phyloP scores from a whole-genome alignment of 495 filamentous ascomycete genomes.

The Hyaloscypha bicolor region DNA sequence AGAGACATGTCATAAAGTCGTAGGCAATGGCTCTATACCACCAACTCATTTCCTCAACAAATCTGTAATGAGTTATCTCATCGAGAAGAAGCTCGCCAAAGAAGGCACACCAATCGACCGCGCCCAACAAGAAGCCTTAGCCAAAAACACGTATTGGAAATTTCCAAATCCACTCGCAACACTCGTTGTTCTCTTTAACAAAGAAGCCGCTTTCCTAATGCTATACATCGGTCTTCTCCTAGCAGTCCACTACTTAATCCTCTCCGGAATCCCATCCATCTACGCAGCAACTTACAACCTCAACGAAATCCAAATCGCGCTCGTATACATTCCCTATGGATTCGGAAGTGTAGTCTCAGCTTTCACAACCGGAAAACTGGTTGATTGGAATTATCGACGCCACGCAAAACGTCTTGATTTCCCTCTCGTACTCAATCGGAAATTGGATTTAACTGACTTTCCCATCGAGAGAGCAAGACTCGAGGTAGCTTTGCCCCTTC shows the following conservation, averaged over 20 bases:
- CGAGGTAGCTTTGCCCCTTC: conserved; percentile 36
- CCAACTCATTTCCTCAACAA: too few relatives aligned
- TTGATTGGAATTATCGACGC: conserved; percentile 57
- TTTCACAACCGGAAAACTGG: conserved; percentile 53
- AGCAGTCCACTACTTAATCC: conserved; percentile 62
- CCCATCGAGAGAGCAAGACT: conserved; percentile 67
- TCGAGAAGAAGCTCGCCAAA: too few relatives aligned
- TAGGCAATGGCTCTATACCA: too few relatives aligned
- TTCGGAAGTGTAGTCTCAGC: conserved; percentile 64
- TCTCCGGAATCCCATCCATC: conserved; percentile 47
- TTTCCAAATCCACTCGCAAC: too few relatives aligned
- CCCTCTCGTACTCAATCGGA: conserved; percentile 45
- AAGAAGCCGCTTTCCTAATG: conserved; percentile 61
- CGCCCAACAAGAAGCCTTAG: too few relatives aligned
- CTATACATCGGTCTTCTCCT: conserved; percentile 57
- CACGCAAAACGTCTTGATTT: conserved; percentile 45
- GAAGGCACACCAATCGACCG: too few relatives aligned
- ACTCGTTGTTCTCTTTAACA: conserved; percentile 53
- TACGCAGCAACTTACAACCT: conserved; percentile 59
- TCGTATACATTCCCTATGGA: conserved; percentile 59
- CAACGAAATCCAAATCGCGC: conserved; percentile 58
- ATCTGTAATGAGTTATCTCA: too few relatives aligned
- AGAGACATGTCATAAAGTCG: too few relatives aligned
- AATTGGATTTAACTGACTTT: conserved; percentile 53
- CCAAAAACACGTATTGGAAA: too few relatives aligned